These are phyloP conservation scores for Nepenthes alata DNA, from an alignment of 179 eudicot genomes.

Conservation along the genomic window DNA sequence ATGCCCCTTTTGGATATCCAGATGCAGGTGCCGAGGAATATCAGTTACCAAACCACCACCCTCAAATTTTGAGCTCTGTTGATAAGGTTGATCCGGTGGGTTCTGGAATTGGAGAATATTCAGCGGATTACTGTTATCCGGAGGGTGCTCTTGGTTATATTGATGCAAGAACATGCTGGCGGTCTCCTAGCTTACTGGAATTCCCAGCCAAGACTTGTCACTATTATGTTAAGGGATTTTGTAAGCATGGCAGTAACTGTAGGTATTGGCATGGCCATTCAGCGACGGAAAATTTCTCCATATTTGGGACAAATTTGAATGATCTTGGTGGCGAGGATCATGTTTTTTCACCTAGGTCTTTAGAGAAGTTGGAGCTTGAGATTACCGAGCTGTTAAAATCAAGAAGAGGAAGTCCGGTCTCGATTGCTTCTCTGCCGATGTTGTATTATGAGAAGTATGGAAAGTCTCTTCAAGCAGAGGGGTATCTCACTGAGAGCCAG, in stretches of 20 bases:
- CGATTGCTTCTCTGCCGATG: conserved; percentile 86
- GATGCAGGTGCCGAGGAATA: conserved; percentile 27
- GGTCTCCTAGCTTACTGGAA: conserved; percentile 33
- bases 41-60: conserved; percentile 26
- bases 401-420: conserved; percentile 46
- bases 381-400: conserved; percentile 59
- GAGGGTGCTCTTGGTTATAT: conserved; percentile 22
- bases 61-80: conserved; percentile 31
- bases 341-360: conserved; percentile 36
- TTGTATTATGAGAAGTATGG: conserved; percentile 64
- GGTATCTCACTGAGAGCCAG: conserved; percentile 88
- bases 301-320: conserved; percentile 19
- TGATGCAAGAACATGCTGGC: conserved; percentile 26
- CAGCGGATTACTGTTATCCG: conserved; percentile 19
- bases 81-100: conserved; percentile 29
- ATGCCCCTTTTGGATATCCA: conserved; percentile 16
- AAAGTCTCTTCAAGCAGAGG: conserved; percentile 64
- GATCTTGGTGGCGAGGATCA: conserved; percentile 35
- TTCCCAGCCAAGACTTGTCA: conserved; percentile 56
- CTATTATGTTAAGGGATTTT: conserved; percentile 60
- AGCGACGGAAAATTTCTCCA: conserved; percentile 20
- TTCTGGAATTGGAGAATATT: conserved; percentile 15
- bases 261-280: conserved; percentile 52
- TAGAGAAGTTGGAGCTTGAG: conserved; percentile 57
- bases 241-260: conserved; percentile 69